Evolutionary conservation across 208 protist species (phyloP), one percentile per base, ranked within the genome.

Genomic region (Angomonas ambiguus): DNA sequence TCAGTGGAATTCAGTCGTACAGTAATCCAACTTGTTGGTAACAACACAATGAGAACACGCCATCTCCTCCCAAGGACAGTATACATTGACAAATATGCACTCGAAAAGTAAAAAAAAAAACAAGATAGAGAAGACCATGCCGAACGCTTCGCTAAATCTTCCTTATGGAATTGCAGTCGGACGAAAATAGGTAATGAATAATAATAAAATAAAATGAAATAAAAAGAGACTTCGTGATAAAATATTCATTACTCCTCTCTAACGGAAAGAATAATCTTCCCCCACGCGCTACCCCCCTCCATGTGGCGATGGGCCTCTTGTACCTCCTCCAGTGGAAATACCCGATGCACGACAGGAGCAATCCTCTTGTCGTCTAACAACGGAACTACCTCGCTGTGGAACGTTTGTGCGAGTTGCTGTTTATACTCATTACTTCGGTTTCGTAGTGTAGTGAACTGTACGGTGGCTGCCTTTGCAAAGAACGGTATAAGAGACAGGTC

Each of bases 371-470:
- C 71, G 11, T 62, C 60, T 49, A 91, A 62, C 71, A 80, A 73
- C 38, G 88, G 82, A 24, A 89, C 66, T 22, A 87, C 68, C 62
- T 88, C 88, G 69, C 74, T 62, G 62, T 73, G 63, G 42, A 95
- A 91, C 30, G 56, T 63, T 30, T 51, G 22, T 16, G 91, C 80
- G 10, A 95, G 68, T 30, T 69, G 48, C 53, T 74, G 67, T 65
- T 87, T 88, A 72, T 92, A 95, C 22, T 74, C 77, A 25, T 70
- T 51, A 18, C 62, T 59, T 53, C 85, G 77, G 65, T 75, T 76
- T 30, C 89, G 86, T 20, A 92, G 74, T 61, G 80, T 91, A 20
- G 86, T 88, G 65, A 89, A 95, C 49, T 85, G 71, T 55, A 95
- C 61, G 27, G 74, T 70, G 0, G 77, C 82, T 6, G 86, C 71